A percentile compares a stretch with the other conserved stretches of the same genome.
Evolutionary conservation across 192 early-diverging fungal species (phyloP).

Genomic region (Funneliformis mosseae): DNA sequence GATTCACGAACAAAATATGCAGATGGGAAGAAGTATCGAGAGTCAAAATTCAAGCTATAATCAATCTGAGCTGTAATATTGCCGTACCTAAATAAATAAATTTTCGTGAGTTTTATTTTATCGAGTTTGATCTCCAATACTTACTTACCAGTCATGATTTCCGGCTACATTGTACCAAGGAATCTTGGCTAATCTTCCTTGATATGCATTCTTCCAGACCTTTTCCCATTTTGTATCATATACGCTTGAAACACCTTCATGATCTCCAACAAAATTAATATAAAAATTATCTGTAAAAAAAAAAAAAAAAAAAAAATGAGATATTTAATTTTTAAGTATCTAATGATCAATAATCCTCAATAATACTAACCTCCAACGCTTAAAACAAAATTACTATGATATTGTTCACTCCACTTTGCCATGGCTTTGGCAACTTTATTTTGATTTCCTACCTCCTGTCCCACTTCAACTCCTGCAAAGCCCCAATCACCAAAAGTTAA

Average conservation of each 20-base stretch:
- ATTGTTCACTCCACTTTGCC: no score
- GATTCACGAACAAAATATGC: neutral
- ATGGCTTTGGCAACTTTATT: neutral
- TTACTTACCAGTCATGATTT: conserved; percentile 31
- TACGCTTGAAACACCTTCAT: conserved; percentile 9
- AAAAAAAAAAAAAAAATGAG: no score
- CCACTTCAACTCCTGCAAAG: neutral
- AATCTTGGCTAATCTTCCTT: neutral
- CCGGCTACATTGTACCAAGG: conserved; percentile 22
- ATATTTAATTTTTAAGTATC: no score
- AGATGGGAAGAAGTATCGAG: conserved; percentile 14
- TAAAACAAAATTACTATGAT: no score
- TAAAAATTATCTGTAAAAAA: neutral
- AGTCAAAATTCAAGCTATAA: neutral
- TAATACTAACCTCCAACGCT: no score
- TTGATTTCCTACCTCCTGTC: neutral
- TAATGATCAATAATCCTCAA: no score
- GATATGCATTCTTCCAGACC: conserved; percentile 13
- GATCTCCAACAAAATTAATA: neutral
- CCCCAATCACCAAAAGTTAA: neutral
- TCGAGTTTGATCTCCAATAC: neutral
- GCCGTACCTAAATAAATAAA: conserved; percentile 1
- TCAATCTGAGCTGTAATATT: conserved; percentile 17
- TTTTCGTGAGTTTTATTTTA: neutral
- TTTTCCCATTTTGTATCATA: conserved; percentile 28